These are phyloP conservation scores for Hyphopichia fennica DNA, from an alignment of 1,139 yeast species.

Conservation along the genomic window DNA sequence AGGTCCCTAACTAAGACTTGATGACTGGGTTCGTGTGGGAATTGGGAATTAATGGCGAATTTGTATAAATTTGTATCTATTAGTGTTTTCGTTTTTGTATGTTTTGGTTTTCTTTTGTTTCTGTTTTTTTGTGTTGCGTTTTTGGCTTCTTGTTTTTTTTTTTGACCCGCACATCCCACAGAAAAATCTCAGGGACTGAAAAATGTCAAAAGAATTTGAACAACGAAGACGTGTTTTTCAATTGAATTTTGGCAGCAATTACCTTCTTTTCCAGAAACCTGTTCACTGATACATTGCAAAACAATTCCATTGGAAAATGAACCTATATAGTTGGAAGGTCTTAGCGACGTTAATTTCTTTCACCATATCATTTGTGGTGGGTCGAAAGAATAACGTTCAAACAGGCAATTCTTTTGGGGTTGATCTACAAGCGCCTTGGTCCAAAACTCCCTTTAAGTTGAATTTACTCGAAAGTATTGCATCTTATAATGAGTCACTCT, in stretches of 20 bases:
- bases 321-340: neutral
- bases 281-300: too few species aligned
- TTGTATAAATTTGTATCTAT: too few species aligned
- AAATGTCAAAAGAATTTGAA: neutral
- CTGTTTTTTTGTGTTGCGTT: too few species aligned
- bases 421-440: conserved; percentile 28
- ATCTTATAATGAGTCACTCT: conserved; percentile 48
- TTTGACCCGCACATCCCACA: neutral
- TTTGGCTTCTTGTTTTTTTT: too few species aligned
- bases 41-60: too few species aligned
- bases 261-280: neutral
- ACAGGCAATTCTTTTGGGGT: conserved; percentile 3
- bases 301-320: neutral
- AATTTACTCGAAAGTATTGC: conserved; percentile 58
- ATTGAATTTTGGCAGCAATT: neutral
- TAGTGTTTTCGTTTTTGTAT: too few species aligned
- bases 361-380: neutral
- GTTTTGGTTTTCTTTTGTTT: too few species aligned
- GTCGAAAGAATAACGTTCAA: neutral
- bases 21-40: too few species aligned
- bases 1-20: too few species aligned
- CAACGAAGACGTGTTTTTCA: neutral
- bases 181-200: too few species aligned
- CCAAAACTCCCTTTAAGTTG: conserved; percentile 42
- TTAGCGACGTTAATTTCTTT: neutral